Conservation (phyloP, 306 rosid genomes). For the Dryas alaskensis region DNA sequence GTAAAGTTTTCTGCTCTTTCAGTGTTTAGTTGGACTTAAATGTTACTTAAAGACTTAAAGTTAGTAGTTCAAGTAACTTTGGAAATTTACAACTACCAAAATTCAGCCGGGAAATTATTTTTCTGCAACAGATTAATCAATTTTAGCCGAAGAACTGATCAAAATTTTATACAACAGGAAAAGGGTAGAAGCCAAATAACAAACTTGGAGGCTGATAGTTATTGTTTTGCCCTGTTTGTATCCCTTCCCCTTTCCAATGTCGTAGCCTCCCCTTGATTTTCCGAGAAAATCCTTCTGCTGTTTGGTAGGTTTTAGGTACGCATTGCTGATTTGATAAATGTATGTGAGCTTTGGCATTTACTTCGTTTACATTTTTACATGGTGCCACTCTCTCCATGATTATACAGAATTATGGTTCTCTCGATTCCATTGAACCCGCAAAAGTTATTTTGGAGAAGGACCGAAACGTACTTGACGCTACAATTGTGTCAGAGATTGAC, state of each 20-base stretch:
- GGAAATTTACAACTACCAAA: too few species aligned
- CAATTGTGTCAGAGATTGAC: constrained; percentile 72
- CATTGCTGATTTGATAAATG: neutral
- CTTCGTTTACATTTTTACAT: constrained; percentile 12
- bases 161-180: neutral
- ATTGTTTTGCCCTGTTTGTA: neutral
- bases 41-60: neutral
- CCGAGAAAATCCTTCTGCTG: neutral
- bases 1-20: neutral
- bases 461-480: constrained; percentile 39
- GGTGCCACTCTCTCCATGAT: constrained; percentile 17
- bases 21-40: neutral
- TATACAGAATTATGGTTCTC: constrained; percentile 61
- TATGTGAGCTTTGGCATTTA: neutral
- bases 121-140: too few species aligned
- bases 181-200: too few species aligned
- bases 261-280: neutral
- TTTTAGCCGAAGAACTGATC: neutral
- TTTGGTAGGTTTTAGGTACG: neutral
- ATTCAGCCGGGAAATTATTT: too few species aligned
- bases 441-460: constrained; percentile 56
- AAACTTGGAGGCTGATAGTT: neutral
- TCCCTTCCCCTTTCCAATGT: neutral
- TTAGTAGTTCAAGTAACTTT: neutral
- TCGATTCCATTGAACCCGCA: constrained; percentile 67